Percentiles rank a stretch among this genome's conserved stretches.
phyloP scores from a whole-genome alignment of 1,284 basidiomycete genomes.

The Sphaerobolus stellatus region DNA sequence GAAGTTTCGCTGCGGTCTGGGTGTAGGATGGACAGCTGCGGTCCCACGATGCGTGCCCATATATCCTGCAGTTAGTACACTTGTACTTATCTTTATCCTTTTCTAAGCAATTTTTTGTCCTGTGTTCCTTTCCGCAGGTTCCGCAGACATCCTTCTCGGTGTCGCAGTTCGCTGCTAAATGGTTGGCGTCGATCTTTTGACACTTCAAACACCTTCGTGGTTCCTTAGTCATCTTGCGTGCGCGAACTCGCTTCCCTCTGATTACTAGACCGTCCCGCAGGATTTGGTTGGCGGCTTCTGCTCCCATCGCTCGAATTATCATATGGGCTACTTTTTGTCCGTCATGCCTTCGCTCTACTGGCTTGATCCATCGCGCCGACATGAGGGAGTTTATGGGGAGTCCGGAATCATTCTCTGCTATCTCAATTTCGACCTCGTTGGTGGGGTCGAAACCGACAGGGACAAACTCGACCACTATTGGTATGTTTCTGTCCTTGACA shows the following conservation, averaged over 20 bases:
- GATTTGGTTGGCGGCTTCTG: constrained; percentile 14
- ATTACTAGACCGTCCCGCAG: constrained; percentile 3
- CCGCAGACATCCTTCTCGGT: constrained; percentile 1
- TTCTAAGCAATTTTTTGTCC: background rate
- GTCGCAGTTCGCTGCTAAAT: constrained; percentile 24
- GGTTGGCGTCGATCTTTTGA: background rate
- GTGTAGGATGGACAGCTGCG: background rate
- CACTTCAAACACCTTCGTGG: background rate
- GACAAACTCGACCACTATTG: background rate
- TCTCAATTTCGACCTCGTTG: no score
- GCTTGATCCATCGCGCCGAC: no score
- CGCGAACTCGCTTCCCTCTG: background rate
- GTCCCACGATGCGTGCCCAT: background rate
- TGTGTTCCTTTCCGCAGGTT: background rate
- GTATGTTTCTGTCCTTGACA: background rate
- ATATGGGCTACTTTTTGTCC: no score
- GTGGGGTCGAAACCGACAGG: background rate
- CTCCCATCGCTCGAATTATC: no score
- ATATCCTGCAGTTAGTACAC: background rate
- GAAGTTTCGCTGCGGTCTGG: background rate
- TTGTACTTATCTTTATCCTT: background rate
- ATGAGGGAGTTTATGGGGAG: no score
- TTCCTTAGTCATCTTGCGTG: background rate
- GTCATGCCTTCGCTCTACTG: no score
- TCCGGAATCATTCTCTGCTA: no score